Base-by-base conservation (phyloP, 768 basidiomycete genomes). In the Lactarius sp. region DNA sequence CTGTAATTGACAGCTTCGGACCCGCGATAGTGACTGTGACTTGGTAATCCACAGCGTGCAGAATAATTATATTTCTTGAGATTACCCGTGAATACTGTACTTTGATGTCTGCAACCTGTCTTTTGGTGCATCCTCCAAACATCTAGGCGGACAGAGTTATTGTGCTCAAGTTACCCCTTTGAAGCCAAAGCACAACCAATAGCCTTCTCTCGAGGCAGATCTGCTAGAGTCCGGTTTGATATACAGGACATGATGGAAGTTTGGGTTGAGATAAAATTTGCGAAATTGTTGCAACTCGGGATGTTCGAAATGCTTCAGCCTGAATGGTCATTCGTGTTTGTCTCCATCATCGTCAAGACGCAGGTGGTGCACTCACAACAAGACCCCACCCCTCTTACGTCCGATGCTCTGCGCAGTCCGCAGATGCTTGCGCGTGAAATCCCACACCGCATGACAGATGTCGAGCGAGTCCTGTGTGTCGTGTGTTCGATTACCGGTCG, bases 191-290 rank as follows among this genome's bases (percentile, higher is more conserved):
- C 94, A 97, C 9, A 97, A 77, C 77, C 87, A 95, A 73, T 94
- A 98, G 0, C 83, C 87, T 71, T 98, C 95, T 34, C 83, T 81
- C 0, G 90, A 93, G 62, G 87, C 87, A 0, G 81, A 69, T 8
- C 94, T 80, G 58, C 91, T 94, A 0, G 91, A 83, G n/a, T 82
- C 77, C 0, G 95, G 95, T 72, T 98, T 98, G 70, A 86, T 75
- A 69, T 81, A 85, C 18, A 78, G 74, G 0, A 97, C 90, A 18
- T 78, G 73, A 33, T 78, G 73, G 71, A 98, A 98, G 65, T 80
- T 77, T 0, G 84, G 83, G 22, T 79, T 75, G 1, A 97, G 78
- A 6, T 75, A 71, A n/a, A 79, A 70, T 36, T 75, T 75, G 10
- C 85, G 80, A 72, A 97, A 96, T n/a, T 77, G 70, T 46, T 85